Conservation (phyloP, 768 basidiomycete genomes). For the Mycena epipterygia region DNA sequence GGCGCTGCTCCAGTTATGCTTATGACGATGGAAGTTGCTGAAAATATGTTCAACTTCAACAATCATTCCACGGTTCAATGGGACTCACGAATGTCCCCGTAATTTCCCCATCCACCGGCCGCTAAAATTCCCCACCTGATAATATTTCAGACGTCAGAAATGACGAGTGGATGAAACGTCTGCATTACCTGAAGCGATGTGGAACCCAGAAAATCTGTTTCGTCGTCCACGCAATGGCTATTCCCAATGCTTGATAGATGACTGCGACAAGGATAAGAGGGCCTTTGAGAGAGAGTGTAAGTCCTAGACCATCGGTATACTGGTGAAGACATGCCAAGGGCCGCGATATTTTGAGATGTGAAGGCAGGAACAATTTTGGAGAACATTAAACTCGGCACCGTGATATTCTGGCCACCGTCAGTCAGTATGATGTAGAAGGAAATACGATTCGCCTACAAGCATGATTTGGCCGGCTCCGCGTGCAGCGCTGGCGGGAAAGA, state of each 20-base stretch:
- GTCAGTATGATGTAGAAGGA: neutral
- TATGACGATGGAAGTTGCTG: constrained; percentile 77
- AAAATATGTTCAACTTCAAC: neutral
- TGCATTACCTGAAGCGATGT: constrained; percentile 72
- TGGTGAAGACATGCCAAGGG: constrained; percentile 58
- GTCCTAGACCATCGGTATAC: neutral
- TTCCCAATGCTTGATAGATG: constrained; percentile 70
- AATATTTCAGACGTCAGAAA: neutral
- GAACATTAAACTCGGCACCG: constrained; percentile 76
- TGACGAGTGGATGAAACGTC: no score
- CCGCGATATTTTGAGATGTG: constrained; percentile 65
- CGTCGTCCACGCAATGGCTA: constrained; percentile 65
- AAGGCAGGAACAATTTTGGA: constrained; percentile 81
- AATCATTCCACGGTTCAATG: neutral
- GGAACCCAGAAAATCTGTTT: constrained; percentile 83
- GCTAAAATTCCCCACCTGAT: constrained; percentile 65
- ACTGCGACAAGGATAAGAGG: constrained; percentile 74
- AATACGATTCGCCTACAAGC: constrained; percentile 51
- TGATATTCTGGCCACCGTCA: constrained; percentile 57
- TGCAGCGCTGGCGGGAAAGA: constrained; percentile 71
- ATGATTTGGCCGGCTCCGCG: constrained; percentile 72
- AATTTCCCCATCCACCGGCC: constrained; percentile 79
- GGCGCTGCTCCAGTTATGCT: constrained; percentile 72
- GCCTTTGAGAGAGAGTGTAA: constrained; percentile 53
- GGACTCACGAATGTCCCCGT: constrained; percentile 76